These are phyloP conservation scores for Baeospora myosura DNA, from an alignment of 1,284 basidiomycete species.

Conservation along the genomic window DNA sequence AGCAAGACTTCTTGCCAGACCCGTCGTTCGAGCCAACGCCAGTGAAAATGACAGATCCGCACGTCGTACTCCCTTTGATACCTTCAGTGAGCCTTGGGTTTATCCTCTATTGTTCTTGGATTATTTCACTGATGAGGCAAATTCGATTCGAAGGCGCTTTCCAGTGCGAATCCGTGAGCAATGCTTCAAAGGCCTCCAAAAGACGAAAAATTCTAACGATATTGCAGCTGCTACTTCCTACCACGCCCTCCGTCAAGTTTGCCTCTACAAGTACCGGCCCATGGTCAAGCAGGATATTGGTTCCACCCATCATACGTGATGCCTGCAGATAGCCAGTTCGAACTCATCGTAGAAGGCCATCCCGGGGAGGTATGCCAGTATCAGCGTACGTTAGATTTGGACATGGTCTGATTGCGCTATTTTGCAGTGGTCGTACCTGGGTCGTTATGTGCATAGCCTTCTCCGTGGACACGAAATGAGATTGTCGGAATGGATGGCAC, in stretches of 20 bases:
- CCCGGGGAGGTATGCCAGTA: constrained; percentile 14
- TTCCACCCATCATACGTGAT: constrained; percentile 15
- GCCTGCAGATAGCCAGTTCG: constrained; percentile 12
- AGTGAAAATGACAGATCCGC: too few relatives aligned
- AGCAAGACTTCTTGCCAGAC: too few relatives aligned
- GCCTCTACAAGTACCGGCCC: constrained; percentile 16
- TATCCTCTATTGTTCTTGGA: too few relatives aligned
- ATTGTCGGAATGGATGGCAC: constrained; percentile 22
- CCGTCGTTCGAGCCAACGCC: too few relatives aligned
- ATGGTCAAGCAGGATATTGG: constrained; percentile 22
- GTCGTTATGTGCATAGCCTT: constrained; percentile 15
- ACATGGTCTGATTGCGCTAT: background rate
- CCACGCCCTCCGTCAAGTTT: constrained; percentile 19
- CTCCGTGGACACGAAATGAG: constrained; percentile 20
- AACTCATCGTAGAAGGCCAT: constrained; percentile 19
- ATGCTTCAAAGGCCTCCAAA: background rate
- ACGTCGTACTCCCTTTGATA: too few relatives aligned
- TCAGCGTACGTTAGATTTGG: background rate
- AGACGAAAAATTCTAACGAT: background rate
- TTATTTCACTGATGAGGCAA: too few relatives aligned
- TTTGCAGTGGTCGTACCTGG: constrained; percentile 23
- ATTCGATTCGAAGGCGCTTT: background rate
- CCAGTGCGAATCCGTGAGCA: background rate
- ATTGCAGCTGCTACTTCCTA: constrained; percentile 15
- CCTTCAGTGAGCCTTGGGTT: too few relatives aligned